phyloP scores from a whole-genome alignment of 2,329 filamentous ascomycete species.

The Aspergillus quadricinctus region DNA sequence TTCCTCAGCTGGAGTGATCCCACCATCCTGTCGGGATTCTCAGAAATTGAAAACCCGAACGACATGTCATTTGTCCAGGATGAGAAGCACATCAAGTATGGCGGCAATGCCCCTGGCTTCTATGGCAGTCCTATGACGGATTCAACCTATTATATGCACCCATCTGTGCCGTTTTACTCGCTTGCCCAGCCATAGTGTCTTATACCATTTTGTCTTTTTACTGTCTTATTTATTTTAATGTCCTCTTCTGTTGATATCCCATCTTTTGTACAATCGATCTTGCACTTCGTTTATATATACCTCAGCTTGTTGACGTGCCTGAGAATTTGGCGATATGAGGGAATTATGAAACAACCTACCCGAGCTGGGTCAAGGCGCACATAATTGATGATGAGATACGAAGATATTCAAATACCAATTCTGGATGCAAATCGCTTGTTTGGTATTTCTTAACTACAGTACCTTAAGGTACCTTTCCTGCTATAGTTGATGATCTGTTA shows the following conservation, averaged over 20 bases:
- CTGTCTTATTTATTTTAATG: neutral
- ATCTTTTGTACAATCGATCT: neutral
- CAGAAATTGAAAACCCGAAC: slow-evolving; percentile 20
- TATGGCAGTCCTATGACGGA: slow-evolving; percentile 21
- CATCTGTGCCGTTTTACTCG: slow-evolving; percentile 22
- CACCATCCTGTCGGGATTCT: slow-evolving; percentile 27
- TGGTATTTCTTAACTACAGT: neutral
- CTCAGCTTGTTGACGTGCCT: neutral
- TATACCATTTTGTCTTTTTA: neutral
- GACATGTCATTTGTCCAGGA: slow-evolving; percentile 25
- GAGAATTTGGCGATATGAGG: neutral
- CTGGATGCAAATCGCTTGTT: too few relatives aligned
- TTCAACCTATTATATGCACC: slow-evolving; percentile 22
- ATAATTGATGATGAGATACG: neutral
- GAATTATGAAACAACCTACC: neutral
- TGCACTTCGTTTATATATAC: neutral
- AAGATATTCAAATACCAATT: neutral
- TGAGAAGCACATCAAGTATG: slow-evolving; percentile 24
- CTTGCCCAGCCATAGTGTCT: neutral
- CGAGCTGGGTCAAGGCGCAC: neutral
- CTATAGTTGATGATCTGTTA: neutral
- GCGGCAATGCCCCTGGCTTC: slow-evolving; percentile 14
- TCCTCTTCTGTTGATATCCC: neutral
- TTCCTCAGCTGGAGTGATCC: slow-evolving; percentile 37
- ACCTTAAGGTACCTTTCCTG: neutral